Evolutionary conservation across 495 filamentous ascomycete genomes (phyloP).

Genomic region (Pyrenopolyporus hunteri): DNA sequence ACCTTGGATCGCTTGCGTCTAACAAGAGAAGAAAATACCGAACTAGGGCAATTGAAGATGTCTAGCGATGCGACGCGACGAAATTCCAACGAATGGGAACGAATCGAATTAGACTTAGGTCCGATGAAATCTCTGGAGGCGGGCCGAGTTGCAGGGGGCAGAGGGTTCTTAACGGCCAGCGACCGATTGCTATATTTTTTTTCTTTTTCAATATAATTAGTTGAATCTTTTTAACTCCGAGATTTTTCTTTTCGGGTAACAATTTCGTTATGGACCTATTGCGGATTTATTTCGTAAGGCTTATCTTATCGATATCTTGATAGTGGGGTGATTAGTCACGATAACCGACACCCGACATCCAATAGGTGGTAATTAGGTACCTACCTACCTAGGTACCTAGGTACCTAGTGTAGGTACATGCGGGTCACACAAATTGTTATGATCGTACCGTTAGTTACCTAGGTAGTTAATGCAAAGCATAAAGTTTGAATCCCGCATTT

Average conservation of each 20-base stretch:
- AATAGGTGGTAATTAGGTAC: no score
- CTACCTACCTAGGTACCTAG: no score
- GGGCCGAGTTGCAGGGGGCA: conserved; percentile 11
- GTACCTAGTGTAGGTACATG: no score
- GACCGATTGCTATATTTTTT: conserved; percentile 16
- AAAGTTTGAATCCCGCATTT: no score
- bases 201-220: no score
- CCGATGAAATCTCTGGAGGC: conserved; percentile 28
- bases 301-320: conserved; percentile 34
- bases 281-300: no score
- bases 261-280: neutral
- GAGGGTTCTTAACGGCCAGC: conserved; percentile 5
- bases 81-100: conserved; percentile 24
- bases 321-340: no score
- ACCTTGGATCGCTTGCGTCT: conserved; percentile 18
- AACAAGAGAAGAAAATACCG: conserved; percentile 32
- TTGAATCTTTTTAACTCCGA: conserved; percentile 24
- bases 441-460: no score
- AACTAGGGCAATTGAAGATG: conserved; percentile 8
- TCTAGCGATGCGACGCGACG: conserved; percentile 26
- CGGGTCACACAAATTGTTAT: conserved; percentile 9
- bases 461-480: no score
- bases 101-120: conserved; percentile 30
- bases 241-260: neutral
- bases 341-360: no score